A percentile compares a stretch with the other conserved stretches of the same genome.
These are phyloP conservation scores for Athelia sp. DNA, from an alignment of 1,284 basidiomycete genomes.

Conservation along the genomic window DNA sequence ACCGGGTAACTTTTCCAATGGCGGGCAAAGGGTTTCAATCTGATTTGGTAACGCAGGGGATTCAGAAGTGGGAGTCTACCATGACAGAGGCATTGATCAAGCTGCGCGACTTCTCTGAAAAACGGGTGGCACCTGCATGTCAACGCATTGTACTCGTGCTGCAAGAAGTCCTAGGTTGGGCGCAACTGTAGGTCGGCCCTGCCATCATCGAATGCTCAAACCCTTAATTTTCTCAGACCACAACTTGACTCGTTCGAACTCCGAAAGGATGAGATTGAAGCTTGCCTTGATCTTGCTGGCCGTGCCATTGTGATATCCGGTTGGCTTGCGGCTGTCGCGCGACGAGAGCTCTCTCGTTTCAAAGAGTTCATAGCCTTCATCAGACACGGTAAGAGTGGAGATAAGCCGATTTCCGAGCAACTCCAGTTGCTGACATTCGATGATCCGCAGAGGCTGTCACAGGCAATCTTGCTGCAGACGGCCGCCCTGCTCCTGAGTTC, in stretches of 20 bases:
- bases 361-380: slow-evolving; percentile 77
- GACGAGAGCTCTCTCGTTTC: slow-evolving; percentile 65
- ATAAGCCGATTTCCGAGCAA: slow-evolving; percentile 12
- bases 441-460: slow-evolving; percentile 26
- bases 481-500: slow-evolving; percentile 48
- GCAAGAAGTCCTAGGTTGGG: slow-evolving; percentile 74
- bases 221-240: slow-evolving; percentile 16
- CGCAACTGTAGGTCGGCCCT: slow-evolving; percentile 50
- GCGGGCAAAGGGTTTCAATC: slow-evolving; percentile 6
- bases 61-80: slow-evolving; percentile 76
- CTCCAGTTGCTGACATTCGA: slow-evolving; percentile 8
- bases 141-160: slow-evolving; percentile 71
- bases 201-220: slow-evolving; percentile 4
- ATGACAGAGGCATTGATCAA: slow-evolving; percentile 65
- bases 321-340: slow-evolving; percentile 63
- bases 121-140: slow-evolving; percentile 63
- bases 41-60: slow-evolving; percentile 39
- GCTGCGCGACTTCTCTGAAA: slow-evolving; percentile 68
- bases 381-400: slow-evolving; percentile 51
- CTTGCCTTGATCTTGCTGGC: slow-evolving; percentile 46
- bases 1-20: slow-evolving; percentile 49
- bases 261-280: slow-evolving; percentile 39
- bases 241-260: slow-evolving; percentile 44
- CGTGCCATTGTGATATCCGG: slow-evolving; percentile 56
- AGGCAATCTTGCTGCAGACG: slow-evolving; percentile 40